A percentile compares a stretch with the other conserved stretches of the same genome.
Evolutionary conservation across 805 yeast genomes (phyloP).

Genomic region (Kodamaea neixiangensis): DNA sequence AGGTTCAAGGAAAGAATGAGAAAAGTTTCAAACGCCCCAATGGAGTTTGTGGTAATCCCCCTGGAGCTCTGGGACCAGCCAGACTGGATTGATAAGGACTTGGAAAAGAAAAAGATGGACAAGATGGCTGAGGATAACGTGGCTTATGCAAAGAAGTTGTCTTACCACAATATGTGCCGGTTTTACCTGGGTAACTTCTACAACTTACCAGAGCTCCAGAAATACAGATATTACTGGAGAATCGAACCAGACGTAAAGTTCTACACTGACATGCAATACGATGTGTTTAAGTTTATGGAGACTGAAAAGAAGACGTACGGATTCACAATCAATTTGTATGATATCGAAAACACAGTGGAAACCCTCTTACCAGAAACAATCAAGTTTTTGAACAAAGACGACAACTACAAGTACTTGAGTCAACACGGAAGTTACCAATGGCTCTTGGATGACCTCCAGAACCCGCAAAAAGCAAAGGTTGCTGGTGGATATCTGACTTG

Average conservation of each 20-base stretch:
- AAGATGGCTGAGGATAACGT: conserved; percentile 44
- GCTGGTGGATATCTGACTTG: conserved; percentile 64
- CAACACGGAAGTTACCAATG: conserved; percentile 53
- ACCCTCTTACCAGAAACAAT: conserved; percentile 72
- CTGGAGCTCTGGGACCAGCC: conserved; percentile 62
- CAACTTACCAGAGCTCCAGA: conserved; percentile 59
- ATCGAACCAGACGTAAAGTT: conserved; percentile 74
- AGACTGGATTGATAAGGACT: conserved; percentile 47
- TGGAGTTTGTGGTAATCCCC: conserved; percentile 44
- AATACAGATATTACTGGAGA: conserved; percentile 77
- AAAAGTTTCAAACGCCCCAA: conserved; percentile 30
- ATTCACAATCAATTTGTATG: conserved; percentile 67
- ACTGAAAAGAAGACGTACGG: conserved; percentile 72
- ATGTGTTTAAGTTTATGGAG: conserved; percentile 73
- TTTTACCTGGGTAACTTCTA: conserved; percentile 69
- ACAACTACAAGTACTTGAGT: conserved; percentile 56
- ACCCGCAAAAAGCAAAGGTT: conserved; percentile 42
- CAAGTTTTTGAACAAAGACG: conserved; percentile 55
- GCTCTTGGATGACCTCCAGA: conserved; percentile 52
- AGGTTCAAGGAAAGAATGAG: conserved; percentile 51
- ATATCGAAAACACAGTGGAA: conserved; percentile 61
- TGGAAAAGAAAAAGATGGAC: conserved; percentile 43
- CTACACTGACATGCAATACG: conserved; percentile 70
- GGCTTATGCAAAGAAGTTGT: conserved; percentile 59
- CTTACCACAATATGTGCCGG: conserved; percentile 86